phyloP scores from a whole-genome alignment of 495 filamentous ascomycete genomes.

The Lasiosphaeris hirsuta region DNA sequence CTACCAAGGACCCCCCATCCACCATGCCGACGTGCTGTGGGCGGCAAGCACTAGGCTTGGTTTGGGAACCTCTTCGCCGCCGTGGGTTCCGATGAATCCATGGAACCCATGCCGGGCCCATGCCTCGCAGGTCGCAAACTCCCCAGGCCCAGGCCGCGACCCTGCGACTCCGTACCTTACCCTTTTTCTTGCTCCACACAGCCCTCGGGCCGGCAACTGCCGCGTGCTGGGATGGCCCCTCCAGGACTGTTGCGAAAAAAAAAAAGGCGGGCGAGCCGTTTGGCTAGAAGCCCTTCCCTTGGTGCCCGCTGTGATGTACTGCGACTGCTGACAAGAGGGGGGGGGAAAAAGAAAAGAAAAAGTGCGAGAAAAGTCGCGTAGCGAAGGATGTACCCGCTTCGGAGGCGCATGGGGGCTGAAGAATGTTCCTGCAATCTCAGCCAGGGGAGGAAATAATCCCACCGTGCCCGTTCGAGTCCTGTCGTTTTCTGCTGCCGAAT shows the following conservation, averaged over 20 bases:
- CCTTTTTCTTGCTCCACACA: conserved; percentile 1
- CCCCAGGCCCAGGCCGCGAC: neutral
- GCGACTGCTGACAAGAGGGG: conserved; percentile 6
- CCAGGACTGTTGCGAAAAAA: neutral
- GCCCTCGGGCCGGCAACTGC: conserved; percentile 14
- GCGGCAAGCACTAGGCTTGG: conserved; percentile 12
- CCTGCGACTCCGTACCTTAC: too few relatives aligned
- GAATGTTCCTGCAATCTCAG: conserved; percentile 1
- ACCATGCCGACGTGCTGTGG: neutral
- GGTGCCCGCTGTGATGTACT: too few relatives aligned
- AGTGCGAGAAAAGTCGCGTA: too few relatives aligned
- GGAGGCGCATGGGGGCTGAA: neutral
- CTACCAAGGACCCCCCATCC: neutral
- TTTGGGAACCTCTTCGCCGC: conserved; percentile 24
- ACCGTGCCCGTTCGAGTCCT: too few relatives aligned
- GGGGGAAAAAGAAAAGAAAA: too few relatives aligned
- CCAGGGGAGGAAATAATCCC: neutral
- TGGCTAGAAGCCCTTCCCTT: neutral
- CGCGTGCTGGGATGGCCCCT: neutral
- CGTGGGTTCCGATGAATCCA: conserved; percentile 12
- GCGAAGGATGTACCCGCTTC: neutral
- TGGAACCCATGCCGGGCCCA: neutral
- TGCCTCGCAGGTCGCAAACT: neutral
- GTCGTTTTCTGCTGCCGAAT: neutral
- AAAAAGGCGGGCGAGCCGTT: neutral